Evolutionary conservation across 1,284 basidiomycete species (phyloP), one percentile per base, ranked within the genome.

Genomic region (Boletus sp.): DNA sequence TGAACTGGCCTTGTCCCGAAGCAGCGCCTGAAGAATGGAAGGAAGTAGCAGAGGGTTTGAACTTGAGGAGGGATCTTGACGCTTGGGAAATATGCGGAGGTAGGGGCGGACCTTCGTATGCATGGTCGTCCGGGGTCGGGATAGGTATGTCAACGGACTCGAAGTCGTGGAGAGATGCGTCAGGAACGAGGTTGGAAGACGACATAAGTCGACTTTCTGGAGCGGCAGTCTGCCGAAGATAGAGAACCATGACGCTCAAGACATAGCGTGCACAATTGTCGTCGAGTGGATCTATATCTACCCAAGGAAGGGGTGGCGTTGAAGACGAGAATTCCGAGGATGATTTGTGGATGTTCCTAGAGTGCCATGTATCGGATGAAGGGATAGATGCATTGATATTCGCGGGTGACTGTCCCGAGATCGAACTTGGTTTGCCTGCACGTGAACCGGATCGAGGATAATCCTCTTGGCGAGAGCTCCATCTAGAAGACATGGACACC

Each of bases 181-280:
- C 84, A 38, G 81, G 79, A 27, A 78, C 81, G 22, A 78, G 69
- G 54, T 76, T 81, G 17, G 78, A 77, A n/a, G 82, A 75, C 51
- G 82, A 80, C 60, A 77, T 75, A 16, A 86, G 70, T 12, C 82
- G 76, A 37, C 72, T 70, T 23, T 85, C 81, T 23, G 74, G 68
- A 25, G 77, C 70, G 1, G 81, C 74, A 0, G 84, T 83, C 62
- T 92, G 84, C 14, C 88, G 82, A 37, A 94, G 77, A 66, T 91
- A 91, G 37, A 87, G 70, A 19, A 91, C 77, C 78, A 93, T 83
- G 41, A 92, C 84, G 60, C 82, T 85, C 46, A 95, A 73, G 33
- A 93, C 76, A 61, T 94, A 92, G 62, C 82, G 82, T n/a, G 91
- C 92, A 55, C 91, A 86, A 35, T 78, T 77, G 54, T 95, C 93